Evolutionary conservation across 768 basidiomycete genomes (phyloP).

Genomic region (Serendipita indica): DNA sequence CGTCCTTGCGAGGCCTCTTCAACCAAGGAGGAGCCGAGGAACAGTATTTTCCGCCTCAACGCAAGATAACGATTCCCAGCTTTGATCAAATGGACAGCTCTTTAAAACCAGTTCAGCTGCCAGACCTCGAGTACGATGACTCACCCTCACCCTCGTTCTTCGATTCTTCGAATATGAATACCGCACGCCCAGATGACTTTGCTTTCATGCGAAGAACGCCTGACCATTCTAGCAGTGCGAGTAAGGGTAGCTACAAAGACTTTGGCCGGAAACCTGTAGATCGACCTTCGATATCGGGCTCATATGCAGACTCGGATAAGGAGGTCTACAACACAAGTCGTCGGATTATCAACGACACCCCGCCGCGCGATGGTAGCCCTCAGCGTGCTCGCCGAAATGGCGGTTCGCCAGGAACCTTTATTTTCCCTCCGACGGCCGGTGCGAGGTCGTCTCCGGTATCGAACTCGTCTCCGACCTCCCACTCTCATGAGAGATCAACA

Average conservation of each 20-base stretch:
- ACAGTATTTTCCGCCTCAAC: neutral
- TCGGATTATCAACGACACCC: neutral
- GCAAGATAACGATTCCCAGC: neutral
- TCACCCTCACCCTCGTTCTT: slow-evolving; percentile 10
- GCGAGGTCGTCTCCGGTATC: neutral
- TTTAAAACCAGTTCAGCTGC: neutral
- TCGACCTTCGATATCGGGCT: neutral
- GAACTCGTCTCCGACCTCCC: neutral
- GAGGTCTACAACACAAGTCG: neutral
- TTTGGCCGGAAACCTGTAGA: neutral
- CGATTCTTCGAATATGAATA: slow-evolving; percentile 17
- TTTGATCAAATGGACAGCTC: neutral
- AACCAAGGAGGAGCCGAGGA: neutral
- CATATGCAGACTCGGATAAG: neutral
- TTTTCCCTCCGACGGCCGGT: slow-evolving; percentile 22
- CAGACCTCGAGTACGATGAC: neutral
- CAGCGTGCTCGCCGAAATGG: slow-evolving; percentile 14
- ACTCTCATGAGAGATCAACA: neutral
- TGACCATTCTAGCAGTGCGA: neutral
- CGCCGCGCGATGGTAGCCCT: neutral
- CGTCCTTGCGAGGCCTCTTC: neutral
- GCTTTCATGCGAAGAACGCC: slow-evolving; percentile 18
- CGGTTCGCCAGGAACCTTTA: slow-evolving; percentile 23
- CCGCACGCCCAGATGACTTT: slow-evolving; percentile 19
- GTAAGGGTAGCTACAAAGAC: neutral